Percentiles rank a stretch among this genome's conserved stretches.
phyloP scores from a whole-genome alignment of 2,329 filamentous ascomycete species.

The Penicillium sp. region DNA sequence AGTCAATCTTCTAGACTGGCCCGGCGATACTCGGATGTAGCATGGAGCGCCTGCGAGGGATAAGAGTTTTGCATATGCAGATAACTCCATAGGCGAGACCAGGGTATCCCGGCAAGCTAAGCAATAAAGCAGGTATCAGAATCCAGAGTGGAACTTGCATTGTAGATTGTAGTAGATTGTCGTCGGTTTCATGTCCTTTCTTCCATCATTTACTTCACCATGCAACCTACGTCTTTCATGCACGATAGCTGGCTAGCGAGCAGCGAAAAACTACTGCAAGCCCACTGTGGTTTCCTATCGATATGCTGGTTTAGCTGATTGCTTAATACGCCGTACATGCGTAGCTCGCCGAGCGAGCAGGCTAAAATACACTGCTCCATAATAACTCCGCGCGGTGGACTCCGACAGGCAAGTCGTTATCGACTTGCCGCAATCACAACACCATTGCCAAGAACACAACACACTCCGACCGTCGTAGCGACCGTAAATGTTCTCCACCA shows the following conservation, averaged over 20 bases:
- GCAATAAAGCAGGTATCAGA: not conserved
- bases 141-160: not conserved
- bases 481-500: not conserved
- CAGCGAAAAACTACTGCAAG: not conserved
- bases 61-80: constrained; percentile 6
- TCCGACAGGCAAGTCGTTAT: constrained; percentile 2
- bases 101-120: not conserved
- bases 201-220: not conserved
- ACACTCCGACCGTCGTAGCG: not conserved
- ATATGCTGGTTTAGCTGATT: not conserved
- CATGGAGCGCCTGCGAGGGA: not conserved
- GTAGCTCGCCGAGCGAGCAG: not conserved
- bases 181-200: not conserved
- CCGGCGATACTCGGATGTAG: constrained; percentile 5
- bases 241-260: not conserved
- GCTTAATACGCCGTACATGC: not conserved
- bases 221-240: not conserved
- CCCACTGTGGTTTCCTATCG: not conserved
- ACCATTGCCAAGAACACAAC: not conserved
- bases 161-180: not conserved
- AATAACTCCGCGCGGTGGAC: not conserved
- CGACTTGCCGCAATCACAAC: constrained; percentile 1
- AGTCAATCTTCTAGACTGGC: not conserved
- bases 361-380: not conserved
- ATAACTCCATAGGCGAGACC: constrained; percentile 8